Percentiles rank a stretch among this genome's conserved stretches.
Conservation (phyloP, 306 rosid species). For the Cicer judaicum region DNA sequence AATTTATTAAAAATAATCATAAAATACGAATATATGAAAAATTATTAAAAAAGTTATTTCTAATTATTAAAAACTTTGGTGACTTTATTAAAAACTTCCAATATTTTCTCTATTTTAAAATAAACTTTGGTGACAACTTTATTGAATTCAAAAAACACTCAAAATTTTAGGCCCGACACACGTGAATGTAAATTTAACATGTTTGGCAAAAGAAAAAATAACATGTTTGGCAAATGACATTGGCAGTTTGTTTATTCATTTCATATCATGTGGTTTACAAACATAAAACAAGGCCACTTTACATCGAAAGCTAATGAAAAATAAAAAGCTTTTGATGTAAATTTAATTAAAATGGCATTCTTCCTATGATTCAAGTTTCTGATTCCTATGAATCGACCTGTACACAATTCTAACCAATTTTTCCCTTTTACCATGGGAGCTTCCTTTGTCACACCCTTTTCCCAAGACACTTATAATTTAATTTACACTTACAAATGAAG, state of each 20-base stretch:
- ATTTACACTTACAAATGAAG: slow-evolving; percentile 72
- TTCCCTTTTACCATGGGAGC: slow-evolving; percentile 54
- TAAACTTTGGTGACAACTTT: too few relatives aligned
- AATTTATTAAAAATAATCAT: too few relatives aligned
- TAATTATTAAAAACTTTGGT: too few relatives aligned
- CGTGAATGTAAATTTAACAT: too few relatives aligned
- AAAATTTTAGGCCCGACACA: too few relatives aligned
- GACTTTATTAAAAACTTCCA: too few relatives aligned
- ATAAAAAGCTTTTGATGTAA: slow-evolving; percentile 35
- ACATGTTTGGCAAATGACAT: slow-evolving; percentile 20
- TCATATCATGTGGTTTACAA: slow-evolving; percentile 43
- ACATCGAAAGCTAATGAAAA: slow-evolving; percentile 40
- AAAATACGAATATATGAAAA: too few relatives aligned
- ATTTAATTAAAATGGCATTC: slow-evolving; percentile 46
- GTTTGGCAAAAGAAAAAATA: neutral
- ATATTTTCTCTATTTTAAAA: too few relatives aligned
- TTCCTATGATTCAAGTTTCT: slow-evolving; percentile 51
- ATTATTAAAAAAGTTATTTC: too few relatives aligned
- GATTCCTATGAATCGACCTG: slow-evolving; percentile 66
- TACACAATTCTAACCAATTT: slow-evolving; percentile 74
- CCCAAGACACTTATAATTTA: slow-evolving; percentile 51
- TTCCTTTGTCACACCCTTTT: slow-evolving; percentile 47
- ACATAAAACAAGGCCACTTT: slow-evolving; percentile 47
- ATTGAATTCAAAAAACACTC: too few relatives aligned
- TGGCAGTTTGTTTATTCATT: slow-evolving; percentile 19